Percentiles rank a stretch among this genome's conserved stretches.
These are phyloP conservation scores for Immersiella caudata DNA, from an alignment of 495 filamentous ascomycete genomes.

Conservation along the genomic window DNA sequence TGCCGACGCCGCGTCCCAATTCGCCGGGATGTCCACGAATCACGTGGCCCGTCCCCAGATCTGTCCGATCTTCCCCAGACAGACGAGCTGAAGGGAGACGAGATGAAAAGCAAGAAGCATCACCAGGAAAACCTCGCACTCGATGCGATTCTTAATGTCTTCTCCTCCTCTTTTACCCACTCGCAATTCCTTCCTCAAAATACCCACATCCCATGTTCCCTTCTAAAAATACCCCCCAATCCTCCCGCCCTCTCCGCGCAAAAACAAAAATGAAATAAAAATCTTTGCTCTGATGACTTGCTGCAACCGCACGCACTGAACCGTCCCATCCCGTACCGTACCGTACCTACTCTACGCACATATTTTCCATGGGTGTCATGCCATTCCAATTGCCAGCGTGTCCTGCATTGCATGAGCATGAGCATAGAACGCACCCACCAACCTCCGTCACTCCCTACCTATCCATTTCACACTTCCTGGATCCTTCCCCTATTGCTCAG, in stretches of 20 bases:
- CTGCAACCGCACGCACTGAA: too few species aligned
- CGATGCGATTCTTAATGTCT: neutral
- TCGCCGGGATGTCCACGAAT: conserved; percentile 15
- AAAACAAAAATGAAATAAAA: neutral
- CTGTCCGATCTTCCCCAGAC: neutral
- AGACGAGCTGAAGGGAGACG: neutral
- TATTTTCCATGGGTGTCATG: neutral
- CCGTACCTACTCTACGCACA: neutral
- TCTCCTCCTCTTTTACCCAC: neutral
- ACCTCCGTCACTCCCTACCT: neutral
- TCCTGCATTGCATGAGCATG: conserved; percentile 33
- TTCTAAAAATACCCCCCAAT: neutral
- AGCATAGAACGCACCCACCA: conserved; percentile 8
- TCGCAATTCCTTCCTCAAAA: too few species aligned
- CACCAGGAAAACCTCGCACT: neutral
- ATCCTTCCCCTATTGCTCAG: neutral
- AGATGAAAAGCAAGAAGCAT: too few species aligned
- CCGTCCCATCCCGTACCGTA: neutral
- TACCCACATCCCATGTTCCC: too few species aligned
- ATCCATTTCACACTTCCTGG: neutral
- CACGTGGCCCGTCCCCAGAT: conserved; percentile 11
- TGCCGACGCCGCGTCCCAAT: conserved; percentile 20
- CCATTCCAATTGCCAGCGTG: conserved; percentile 30
- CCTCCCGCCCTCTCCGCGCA: neutral
- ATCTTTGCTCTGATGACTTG: neutral